Evolutionary conservation across 192 early-diverging fungal species (phyloP), one percentile per base, ranked within the genome.

Genomic region (Backusella westeae): DNA sequence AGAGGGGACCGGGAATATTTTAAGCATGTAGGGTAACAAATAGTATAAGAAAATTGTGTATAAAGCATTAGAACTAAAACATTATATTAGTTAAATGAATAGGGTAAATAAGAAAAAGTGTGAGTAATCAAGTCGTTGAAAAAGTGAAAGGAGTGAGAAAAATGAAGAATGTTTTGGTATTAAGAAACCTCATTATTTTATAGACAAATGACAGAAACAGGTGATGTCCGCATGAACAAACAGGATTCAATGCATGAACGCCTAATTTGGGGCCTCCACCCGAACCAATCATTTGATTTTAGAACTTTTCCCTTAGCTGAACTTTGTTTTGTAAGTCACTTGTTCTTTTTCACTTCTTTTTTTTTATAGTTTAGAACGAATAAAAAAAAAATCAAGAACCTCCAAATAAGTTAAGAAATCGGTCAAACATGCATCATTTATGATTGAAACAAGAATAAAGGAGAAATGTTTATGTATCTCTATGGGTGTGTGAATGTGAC

Each of bases 121-220:
- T 29, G 26, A 63, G 26, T 63, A 29, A 29, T 39, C 38, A 12
- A 39, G 38, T 39, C 3, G 2, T 39, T 39, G 38, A 29, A 63
- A 63, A 29, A 63, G 26, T 63, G 12, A 63, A 26, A 63, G 26
- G 21, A 29, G 56, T 63, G 56, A 63, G 26, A 63, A 29, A 53
- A 63, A 63, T 63, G 8, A 63, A 63, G 1, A 26, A 0, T 8
- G 10, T 0, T 14, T 9, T 3, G 19, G 17, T 49, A 29, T 63
- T 26, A 63, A 10, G 23, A 63, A 29, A 26, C 23, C 23, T 63
- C 56, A 26, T 63, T 63, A 63, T 29, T 63, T 63, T 63, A 63
- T 63, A 63, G 56, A 63, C 56, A 63, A 63, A 63, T 29, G 8
- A 29, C 8, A 63, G 56, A 63, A 63, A 63, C 56, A 63, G 56